Conservation (phyloP, 2,329 filamentous ascomycete genomes). For the Salinomyces thailandicus region DNA sequence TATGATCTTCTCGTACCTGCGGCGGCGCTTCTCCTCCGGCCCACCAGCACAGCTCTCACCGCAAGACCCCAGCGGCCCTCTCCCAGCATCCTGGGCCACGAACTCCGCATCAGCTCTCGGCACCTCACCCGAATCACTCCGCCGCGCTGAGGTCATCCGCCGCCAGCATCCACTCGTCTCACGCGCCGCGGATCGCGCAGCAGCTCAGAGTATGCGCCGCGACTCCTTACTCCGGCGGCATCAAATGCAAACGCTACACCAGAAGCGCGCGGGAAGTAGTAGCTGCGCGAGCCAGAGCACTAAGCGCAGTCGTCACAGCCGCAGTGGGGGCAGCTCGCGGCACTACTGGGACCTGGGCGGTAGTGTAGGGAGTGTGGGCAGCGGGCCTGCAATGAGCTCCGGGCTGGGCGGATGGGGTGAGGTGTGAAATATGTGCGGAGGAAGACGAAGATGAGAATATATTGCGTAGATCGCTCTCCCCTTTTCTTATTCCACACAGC, state of each 20-base stretch:
- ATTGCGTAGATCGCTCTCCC: background rate
- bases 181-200: slow-evolving; percentile 33
- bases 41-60: slow-evolving; percentile 15
- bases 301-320: slow-evolving; percentile 52
- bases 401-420: slow-evolving; percentile 66
- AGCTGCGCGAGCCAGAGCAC: slow-evolving; percentile 53
- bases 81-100: slow-evolving; percentile 26
- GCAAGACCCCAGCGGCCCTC: slow-evolving; percentile 16
- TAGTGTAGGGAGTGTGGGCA: slow-evolving; percentile 59
- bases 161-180: slow-evolving; percentile 82
- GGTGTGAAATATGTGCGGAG: slow-evolving; percentile 35
- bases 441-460: background rate
- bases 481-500: background rate
- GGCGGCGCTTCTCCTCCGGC: slow-evolving; percentile 57
- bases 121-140: slow-evolving; percentile 50
- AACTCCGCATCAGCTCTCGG: slow-evolving; percentile 29
- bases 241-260: slow-evolving; percentile 34
- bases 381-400: slow-evolving; percentile 21
- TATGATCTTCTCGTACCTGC: slow-evolving; percentile 81
- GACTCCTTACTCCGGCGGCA: slow-evolving; percentile 14
- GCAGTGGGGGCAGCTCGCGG: slow-evolving; percentile 52
- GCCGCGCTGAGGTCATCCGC: slow-evolving; percentile 71
- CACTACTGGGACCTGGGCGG: slow-evolving; percentile 91
- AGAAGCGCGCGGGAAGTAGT: slow-evolving; percentile 34
- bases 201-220: slow-evolving; percentile 19